Conservation (phyloP, 2,329 filamentous ascomycete species). For the Trichoderma afroharzianum region DNA sequence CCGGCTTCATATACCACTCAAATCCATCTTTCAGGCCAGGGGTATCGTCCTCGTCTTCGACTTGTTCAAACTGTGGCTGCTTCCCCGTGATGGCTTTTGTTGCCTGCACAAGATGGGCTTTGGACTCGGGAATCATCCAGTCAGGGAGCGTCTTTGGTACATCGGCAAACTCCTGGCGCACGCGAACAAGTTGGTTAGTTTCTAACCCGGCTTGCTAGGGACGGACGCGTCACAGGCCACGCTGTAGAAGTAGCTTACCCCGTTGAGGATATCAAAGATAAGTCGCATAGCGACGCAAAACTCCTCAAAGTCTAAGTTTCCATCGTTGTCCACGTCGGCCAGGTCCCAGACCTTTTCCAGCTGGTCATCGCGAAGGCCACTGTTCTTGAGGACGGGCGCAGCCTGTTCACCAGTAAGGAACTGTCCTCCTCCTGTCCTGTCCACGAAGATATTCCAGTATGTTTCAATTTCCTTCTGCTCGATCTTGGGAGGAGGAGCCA, state of each 20-base stretch:
- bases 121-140: conserved; percentile 95
- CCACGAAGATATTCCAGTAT: conserved; percentile 63
- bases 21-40: conserved; percentile 91
- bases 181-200: neutral
- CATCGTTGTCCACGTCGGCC: conserved; percentile 94
- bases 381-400: conserved; percentile 61
- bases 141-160: conserved; percentile 85
- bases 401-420: conserved; percentile 60
- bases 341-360: conserved; percentile 98
- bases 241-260: conserved; percentile 50
- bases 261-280: conserved; percentile 96
- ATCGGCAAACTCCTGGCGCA: conserved; percentile 73
- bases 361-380: conserved; percentile 64
- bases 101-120: conserved; percentile 85
- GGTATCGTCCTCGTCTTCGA: conserved; percentile 78
- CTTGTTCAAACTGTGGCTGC: conserved; percentile 77
- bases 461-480: conserved; percentile 61
- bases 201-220: neutral
- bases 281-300: conserved; percentile 98
- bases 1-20: conserved; percentile 98
- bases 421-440: conserved; percentile 57
- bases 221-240: neutral
- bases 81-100: conserved; percentile 73
- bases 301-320: conserved; percentile 97
- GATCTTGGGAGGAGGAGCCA: conserved; percentile 51